Evolutionary conservation across 192 early-diverging fungal genomes (phyloP), one percentile per base, ranked within the genome.

Genomic region (Umbelopsis sp.): DNA sequence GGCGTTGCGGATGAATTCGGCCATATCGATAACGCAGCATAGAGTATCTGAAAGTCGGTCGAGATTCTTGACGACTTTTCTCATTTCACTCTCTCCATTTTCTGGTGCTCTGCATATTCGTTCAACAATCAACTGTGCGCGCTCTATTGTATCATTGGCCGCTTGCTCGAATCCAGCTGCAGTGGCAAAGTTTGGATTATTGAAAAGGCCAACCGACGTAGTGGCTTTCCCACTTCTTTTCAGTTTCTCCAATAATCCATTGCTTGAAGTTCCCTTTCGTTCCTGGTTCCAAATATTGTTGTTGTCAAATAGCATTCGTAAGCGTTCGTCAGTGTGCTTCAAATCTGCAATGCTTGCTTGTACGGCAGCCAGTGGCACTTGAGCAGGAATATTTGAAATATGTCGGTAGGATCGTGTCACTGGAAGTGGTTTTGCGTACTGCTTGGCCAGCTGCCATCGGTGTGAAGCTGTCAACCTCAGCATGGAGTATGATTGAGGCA

Each of bases 1-100:
- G 36, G 94, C 90, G 72, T 93, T 93, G 36, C 95, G 88, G 4
- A 97, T 83, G n/a, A 99, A 88, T 77, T 99, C 97, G 0, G 93
- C 90, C 45, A 90, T 87, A 70, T 99, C 97, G 78, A 98, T 91
- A 1, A 98, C 93, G 41, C 90, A 87, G 49, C 97, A 99, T 17
- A 99, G 83, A 2, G 88, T 84, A 77, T 99, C 95, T 22, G 91
- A 93, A 21, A 98, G 83, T 52, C 91, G 83, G 75, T 99, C 97
- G 53, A 98, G 85, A 47, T 92, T 85, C 77, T 96, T 94, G 70
- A 99, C 88, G 1, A 96, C 89, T 41, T 78, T 85, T n/a, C 80
- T 77, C 82, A 90, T 85, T 75, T 94, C 93, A 9, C 49, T 68
- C 11, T 73, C 74, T 4, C 82, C 82, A 59, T 74, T 75, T 17